Evolutionary conservation across 2,329 filamentous ascomycete genomes (phyloP), one percentile per base, ranked within the genome.

Genomic region (Trichoderma gracile): DNA sequence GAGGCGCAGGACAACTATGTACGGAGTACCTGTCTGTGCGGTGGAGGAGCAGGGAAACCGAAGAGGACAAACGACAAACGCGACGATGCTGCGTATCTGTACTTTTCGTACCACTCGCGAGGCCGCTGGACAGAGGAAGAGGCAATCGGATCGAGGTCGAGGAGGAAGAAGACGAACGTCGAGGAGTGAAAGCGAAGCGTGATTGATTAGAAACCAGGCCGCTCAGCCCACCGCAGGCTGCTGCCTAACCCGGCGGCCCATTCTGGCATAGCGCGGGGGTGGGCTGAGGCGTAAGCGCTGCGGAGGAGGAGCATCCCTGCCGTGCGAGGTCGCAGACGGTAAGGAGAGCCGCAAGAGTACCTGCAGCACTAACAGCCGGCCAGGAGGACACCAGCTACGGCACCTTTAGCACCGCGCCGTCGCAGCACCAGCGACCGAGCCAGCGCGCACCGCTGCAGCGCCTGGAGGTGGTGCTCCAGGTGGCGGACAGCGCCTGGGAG

Each of bases 211-310:
- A 59, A 66, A 56, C 46, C 67, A 50, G 66, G 65, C 66, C 47
- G 65, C 62, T 66, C 66, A 69, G 67, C 68, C 62, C 66, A 66
- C 65, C 57, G 63, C 27, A 67, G 65, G 67, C 66, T 69, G 69
- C 69, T 71, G 69, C 69, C 69, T 70, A 54, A 54, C 65, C 67
- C 9, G 21, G 47, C 33, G 40, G 3, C 19, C 67, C 21, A 47
- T 66, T 60, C 8, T 3, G 65, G 67, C 57, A 47, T 69, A 70
- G 68, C 58, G 67, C 52, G 25, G 17, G 42, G 55, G 58, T 45
- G 55, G 59, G 63, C 64, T 68, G 67, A 64, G 65, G 64, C 64
- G 63, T 40, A 56, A 63, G 62, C 64, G 57, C 50, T 49, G 66
- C 30, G 63, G 59, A 64, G 65, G 66, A 69, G 30, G 45, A 19